A percentile compares a stretch with the other conserved stretches of the same genome.
Conservation (phyloP, 129 eudicot genomes). For the Rutidosis leptorrhynchoides region DNA sequence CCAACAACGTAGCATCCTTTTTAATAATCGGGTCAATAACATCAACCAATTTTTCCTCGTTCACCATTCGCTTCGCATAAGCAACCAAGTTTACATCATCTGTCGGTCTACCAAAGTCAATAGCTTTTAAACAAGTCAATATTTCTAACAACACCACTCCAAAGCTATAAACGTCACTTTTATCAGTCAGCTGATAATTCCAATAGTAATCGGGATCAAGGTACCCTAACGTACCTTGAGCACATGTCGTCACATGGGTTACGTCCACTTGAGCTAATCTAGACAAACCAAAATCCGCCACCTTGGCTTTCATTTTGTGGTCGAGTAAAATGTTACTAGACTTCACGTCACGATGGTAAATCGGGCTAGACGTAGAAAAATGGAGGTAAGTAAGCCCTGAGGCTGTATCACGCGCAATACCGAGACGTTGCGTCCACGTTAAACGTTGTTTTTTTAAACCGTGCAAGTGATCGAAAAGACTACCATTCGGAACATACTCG, state of each 20-base stretch:
- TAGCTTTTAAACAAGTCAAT: slow-evolving; percentile 47
- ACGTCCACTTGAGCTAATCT: slow-evolving; percentile 53
- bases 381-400: slow-evolving; percentile 66
- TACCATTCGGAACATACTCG: slow-evolving; percentile 59
- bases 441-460: slow-evolving; percentile 32
- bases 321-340: slow-evolving; percentile 63
- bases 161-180: slow-evolving; percentile 71
- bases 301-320: slow-evolving; percentile 52
- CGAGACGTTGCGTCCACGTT: slow-evolving; percentile 42
- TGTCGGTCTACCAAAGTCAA: slow-evolving; percentile 58
- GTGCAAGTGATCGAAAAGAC: slow-evolving; percentile 57
- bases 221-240: slow-evolving; percentile 81
- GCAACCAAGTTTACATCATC: slow-evolving; percentile 61
- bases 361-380: slow-evolving; percentile 50
- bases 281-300: slow-evolving; percentile 66
- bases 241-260: slow-evolving; percentile 61
- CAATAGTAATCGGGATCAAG: slow-evolving; percentile 71
- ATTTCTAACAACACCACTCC: slow-evolving; percentile 70
- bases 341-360: slow-evolving; percentile 64
- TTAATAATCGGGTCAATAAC: slow-evolving; percentile 47
- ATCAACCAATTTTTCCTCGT: slow-evolving; percentile 48
- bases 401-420: slow-evolving; percentile 48
- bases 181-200: slow-evolving; percentile 61
- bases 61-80: slow-evolving; percentile 43
- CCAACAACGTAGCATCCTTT: slow-evolving; percentile 40